Conservation (phyloP, 2,329 filamentous ascomycete genomes). For the Magnaporthales sp. region DNA sequence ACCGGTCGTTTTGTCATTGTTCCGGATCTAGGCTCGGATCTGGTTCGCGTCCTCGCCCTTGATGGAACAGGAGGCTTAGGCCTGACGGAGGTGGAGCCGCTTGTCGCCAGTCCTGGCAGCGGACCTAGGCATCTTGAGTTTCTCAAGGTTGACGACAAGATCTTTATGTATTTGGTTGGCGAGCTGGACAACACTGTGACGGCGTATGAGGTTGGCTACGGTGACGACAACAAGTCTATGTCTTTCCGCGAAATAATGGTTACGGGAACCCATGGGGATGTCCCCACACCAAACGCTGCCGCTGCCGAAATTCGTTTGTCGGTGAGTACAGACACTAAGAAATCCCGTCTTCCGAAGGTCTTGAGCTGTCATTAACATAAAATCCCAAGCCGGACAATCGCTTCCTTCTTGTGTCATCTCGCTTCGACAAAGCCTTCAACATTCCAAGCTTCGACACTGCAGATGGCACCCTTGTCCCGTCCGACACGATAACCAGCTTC, state of each 20-base stretch:
- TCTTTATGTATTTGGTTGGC: conserved; percentile 50
- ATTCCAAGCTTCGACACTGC: conserved; percentile 35
- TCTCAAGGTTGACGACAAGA: conserved; percentile 26
- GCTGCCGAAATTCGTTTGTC: conserved; percentile 51
- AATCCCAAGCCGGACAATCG: conserved; percentile 42
- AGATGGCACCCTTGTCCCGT: conserved; percentile 36
- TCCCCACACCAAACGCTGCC: conserved; percentile 28
- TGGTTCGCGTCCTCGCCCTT: conserved; percentile 48
- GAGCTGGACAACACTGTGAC: conserved; percentile 52
- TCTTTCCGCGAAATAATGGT: conserved; percentile 36
- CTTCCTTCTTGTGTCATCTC: conserved; percentile 60
- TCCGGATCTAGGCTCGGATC: conserved; percentile 58
- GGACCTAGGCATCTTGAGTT: conserved; percentile 62
- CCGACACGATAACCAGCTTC: conserved; percentile 59
- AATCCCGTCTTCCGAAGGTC: neutral
- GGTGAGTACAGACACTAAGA: conserved; percentile 29
- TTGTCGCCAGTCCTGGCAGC: conserved; percentile 38
- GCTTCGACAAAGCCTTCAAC: conserved; percentile 48
- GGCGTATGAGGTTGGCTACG: conserved; percentile 48
- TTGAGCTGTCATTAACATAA: neutral
- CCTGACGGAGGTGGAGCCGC: conserved; percentile 28
- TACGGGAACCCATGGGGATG: conserved; percentile 38
- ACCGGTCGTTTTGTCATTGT: conserved; percentile 53
- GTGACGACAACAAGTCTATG: conserved; percentile 25
- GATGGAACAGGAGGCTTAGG: conserved; percentile 31